Conservation (phyloP, 2,329 filamentous ascomycete species). For the Paecilomyces fulvus region DNA sequence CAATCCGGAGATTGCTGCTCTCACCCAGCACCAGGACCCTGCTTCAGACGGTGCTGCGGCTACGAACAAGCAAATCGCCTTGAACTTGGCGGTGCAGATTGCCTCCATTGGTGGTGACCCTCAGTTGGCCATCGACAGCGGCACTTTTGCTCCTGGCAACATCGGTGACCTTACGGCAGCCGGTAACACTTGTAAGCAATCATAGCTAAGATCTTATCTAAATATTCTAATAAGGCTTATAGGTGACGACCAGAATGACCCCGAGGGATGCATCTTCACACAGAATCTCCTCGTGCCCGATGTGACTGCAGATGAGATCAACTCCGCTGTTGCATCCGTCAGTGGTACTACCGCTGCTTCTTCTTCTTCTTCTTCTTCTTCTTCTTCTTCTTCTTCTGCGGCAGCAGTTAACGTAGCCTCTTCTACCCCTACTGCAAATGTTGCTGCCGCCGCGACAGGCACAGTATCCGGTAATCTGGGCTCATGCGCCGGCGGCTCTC, state of each 20-base stretch:
- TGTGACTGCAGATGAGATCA: conserved; percentile 45
- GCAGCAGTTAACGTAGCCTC: conserved; percentile 5
- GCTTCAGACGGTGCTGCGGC: conserved; percentile 49
- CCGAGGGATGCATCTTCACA: conserved; percentile 48
- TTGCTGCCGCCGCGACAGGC: conserved; percentile 2
- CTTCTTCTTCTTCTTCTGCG: conserved; percentile 2
- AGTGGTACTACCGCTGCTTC: conserved; percentile 11
- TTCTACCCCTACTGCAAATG: background rate
- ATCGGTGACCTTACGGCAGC: conserved; percentile 42
- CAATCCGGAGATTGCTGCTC: conserved; percentile 58
- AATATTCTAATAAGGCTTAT: background rate
- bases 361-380: background rate
- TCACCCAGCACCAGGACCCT: conserved; percentile 60
- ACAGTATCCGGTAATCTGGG: conserved; percentile 32
- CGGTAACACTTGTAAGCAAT: conserved; percentile 43
- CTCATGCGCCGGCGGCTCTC: conserved; percentile 33
- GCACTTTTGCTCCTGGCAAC: conserved; percentile 55
- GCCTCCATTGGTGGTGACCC: conserved; percentile 55
- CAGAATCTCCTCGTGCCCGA: conserved; percentile 47
- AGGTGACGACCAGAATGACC: conserved; percentile 37
- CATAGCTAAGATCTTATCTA: background rate
- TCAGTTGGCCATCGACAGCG: conserved; percentile 50
- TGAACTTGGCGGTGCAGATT: conserved; percentile 53
- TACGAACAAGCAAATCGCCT: conserved; percentile 53
- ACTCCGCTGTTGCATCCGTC: conserved; percentile 37